Evolutionary conservation across 2,329 filamentous ascomycete genomes (phyloP), one percentile per base, ranked within the genome.

Genomic region (Biscogniauxia sp.): DNA sequence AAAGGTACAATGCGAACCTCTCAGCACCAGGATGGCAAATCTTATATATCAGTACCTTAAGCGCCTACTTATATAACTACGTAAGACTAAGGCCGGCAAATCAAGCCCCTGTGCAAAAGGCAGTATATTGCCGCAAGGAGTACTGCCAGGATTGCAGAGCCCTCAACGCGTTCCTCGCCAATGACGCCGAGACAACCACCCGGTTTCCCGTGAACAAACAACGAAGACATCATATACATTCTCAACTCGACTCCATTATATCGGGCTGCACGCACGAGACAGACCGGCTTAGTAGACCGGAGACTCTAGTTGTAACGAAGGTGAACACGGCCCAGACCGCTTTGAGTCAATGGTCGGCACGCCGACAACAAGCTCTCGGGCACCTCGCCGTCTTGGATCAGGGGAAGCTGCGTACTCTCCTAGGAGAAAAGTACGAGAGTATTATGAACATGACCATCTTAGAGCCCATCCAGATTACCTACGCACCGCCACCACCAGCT

Each of bases 271-370:
- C 56, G 0, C 64, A 70, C n/a, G 9, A 32, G 20, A 72, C 66
- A 11, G 56, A 60, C 1, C 60, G 64, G 7, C 17, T 11, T 1
- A 53, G 55, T 20, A 51, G 3, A 1, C 57, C 52, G 20, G 41
- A 64, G 11, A 67, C 65, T n/a, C 19, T 73, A 5, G 64, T 72
- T 2, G 66, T 74, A n/a, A 69, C 63, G 26, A 74, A 72, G 66
- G 61, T 59, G 52, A 49, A 19, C 20, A 53, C 11, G 23, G 23
- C 15, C 20, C 49, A 55, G 1, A 19, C 5, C 7, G 23, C 19
- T 2, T 2, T 57, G 26, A 37, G 53, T 1, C 9, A 51, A 15
- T 66, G 66, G 63, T 20, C 19, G 7, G 20, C 52, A 37, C 61
- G 61, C 5, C 52, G 57, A 15, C 3, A 57, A 2, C 11, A 53